Conservation (phyloP, 2,329 filamentous ascomycete genomes). For the Phaeophleospora eucalypticola region DNA sequence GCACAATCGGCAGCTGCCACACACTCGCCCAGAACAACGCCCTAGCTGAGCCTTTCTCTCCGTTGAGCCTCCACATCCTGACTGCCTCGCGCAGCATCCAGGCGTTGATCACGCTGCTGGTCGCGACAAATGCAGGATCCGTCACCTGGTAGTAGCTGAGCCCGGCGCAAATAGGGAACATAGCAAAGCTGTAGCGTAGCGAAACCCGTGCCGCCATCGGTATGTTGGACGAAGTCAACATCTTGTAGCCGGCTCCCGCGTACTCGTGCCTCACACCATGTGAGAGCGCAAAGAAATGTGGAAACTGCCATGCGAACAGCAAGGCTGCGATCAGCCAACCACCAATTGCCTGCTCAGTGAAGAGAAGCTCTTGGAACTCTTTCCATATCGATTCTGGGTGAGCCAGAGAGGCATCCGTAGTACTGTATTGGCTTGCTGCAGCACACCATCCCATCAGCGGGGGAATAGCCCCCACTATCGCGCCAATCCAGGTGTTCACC, state of each 20-base stretch:
- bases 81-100: conserved; percentile 82
- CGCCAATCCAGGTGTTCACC: conserved; percentile 92
- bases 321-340: conserved; percentile 85
- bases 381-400: conserved; percentile 20
- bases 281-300: conserved; percentile 92
- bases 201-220: conserved; percentile 81
- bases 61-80: conserved; percentile 73
- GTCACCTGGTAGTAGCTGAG: conserved; percentile 78
- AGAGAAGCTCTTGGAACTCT: conserved; percentile 33
- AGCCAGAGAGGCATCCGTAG: conserved; percentile 24
- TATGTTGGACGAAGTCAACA: conserved; percentile 85
- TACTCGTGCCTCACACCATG: conserved; percentile 90
- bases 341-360: conserved; percentile 48
- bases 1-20: conserved; percentile 86
- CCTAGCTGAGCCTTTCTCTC: conserved; percentile 73
- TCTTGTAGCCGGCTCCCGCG: conserved; percentile 61
- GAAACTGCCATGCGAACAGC: conserved; percentile 95
- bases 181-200: conserved; percentile 76
- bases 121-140: conserved; percentile 76
- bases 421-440: conserved; percentile 79
- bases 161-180: conserved; percentile 79
- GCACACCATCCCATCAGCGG: conserved; percentile 98
- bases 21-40: conserved; percentile 96
- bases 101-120: conserved; percentile 74
- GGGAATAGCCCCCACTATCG: conserved; percentile 86